phyloP scores from a whole-genome alignment of 768 basidiomycete species.

The Serpula lacrymans region DNA sequence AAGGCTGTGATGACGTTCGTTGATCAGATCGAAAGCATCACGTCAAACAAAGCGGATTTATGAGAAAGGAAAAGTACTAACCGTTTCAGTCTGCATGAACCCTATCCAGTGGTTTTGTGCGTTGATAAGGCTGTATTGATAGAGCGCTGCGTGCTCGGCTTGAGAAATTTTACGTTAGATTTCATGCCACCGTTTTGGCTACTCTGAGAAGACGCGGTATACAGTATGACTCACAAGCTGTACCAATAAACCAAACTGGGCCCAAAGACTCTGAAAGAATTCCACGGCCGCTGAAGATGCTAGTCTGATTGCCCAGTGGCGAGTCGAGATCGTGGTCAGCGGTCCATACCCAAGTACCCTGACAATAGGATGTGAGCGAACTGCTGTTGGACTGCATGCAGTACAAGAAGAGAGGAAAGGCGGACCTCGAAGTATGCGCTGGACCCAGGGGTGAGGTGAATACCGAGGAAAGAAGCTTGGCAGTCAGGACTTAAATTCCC shows the following conservation, averaged over 20 bases:
- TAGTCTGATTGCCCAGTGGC: constrained; percentile 42
- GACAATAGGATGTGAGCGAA: constrained; percentile 4
- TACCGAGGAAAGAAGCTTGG: constrained; percentile 59
- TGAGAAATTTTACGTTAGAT: neutral
- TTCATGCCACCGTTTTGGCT: too few species aligned
- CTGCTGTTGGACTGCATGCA: too few species aligned
- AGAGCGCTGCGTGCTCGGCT: constrained; percentile 46
- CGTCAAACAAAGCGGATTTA: neutral
- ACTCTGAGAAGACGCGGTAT: too few species aligned
- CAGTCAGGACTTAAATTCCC: constrained; percentile 45
- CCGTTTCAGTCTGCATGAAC: constrained; percentile 52
- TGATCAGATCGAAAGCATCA: neutral
- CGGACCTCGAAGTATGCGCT: constrained; percentile 62
- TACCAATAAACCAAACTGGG: constrained; percentile 82
- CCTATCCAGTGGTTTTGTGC: constrained; percentile 50
- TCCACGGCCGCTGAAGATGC: constrained; percentile 67
- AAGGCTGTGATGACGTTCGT: constrained; percentile 31
- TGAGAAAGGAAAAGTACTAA: constrained; percentile 16
- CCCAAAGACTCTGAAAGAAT: constrained; percentile 71
- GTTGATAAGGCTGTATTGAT: constrained; percentile 45
- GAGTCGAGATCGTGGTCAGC: constrained; percentile 79
- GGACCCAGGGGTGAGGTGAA: constrained; percentile 55
- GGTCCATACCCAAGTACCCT: constrained; percentile 79
- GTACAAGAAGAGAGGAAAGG: neutral
- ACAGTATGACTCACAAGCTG: constrained; percentile 33